phyloP scores from a whole-genome alignment of 768 basidiomycete species.

The Holtermannia corniformis region DNA sequence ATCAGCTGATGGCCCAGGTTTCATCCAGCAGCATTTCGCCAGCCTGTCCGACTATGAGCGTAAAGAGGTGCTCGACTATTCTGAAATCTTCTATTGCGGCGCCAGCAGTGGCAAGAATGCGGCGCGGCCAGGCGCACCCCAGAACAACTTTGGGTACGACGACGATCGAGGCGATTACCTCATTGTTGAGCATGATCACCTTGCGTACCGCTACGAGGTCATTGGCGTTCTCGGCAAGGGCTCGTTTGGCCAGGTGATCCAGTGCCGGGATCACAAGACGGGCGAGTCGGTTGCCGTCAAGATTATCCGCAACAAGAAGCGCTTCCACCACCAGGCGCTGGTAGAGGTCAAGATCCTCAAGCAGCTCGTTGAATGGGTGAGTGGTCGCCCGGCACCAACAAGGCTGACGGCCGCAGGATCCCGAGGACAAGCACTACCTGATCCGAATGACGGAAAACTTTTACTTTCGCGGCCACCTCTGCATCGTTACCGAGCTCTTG shows the following conservation, averaged over 20 bases:
- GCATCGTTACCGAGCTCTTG: constrained; percentile 94
- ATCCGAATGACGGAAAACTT: constrained; percentile 98
- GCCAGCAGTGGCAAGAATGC: constrained; percentile 71
- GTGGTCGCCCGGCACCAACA: constrained; percentile 31
- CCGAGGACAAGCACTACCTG: constrained; percentile 92
- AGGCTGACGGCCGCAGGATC: constrained; percentile 53
- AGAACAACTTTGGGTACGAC: constrained; percentile 90
- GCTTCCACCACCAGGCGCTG: constrained; percentile 94
- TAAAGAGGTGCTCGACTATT: constrained; percentile 82
- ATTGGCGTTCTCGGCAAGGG: constrained; percentile 91
- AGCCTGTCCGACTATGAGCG: constrained; percentile 78
- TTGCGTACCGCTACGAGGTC: constrained; percentile 94
- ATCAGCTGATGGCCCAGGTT: constrained; percentile 25
- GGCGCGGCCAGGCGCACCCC: constrained; percentile 59
- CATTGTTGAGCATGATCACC: constrained; percentile 79
- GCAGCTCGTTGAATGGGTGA: constrained; percentile 91
- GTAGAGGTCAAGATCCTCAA: constrained; percentile 99
- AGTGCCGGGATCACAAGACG: constrained; percentile 89
- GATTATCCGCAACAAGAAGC: constrained; percentile 98
- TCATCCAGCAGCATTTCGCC: constrained; percentile 46
- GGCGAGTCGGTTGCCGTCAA: constrained; percentile 97
- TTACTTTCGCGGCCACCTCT: constrained; percentile 93
- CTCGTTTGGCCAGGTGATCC: constrained; percentile 93
- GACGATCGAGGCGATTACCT: constrained; percentile 97
- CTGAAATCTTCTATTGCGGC: constrained; percentile 67